phyloP scores from a whole-genome alignment of 2,329 filamentous ascomycete genomes.

The Calonectria henricotiae region DNA sequence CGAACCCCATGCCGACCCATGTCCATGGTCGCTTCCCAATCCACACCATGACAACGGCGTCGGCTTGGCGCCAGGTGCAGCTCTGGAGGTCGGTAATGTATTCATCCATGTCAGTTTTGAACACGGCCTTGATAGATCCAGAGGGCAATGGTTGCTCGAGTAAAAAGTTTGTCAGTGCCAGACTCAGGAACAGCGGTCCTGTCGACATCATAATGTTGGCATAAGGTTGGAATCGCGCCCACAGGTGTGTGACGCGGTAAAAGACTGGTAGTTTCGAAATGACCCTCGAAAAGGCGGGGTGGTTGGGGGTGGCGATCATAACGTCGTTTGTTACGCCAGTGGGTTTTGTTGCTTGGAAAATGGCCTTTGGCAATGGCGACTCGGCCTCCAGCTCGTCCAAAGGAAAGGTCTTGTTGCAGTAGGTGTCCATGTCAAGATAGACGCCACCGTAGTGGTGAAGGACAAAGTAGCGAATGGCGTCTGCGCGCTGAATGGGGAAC shows the following conservation, averaged over 20 bases:
- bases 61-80: constrained; percentile 63
- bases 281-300: constrained; percentile 81
- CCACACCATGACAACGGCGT: constrained; percentile 66
- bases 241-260: constrained; percentile 75
- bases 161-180: constrained; percentile 83
- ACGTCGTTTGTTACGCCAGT: constrained; percentile 87
- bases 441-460: constrained; percentile 81
- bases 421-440: constrained; percentile 74
- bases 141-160: constrained; percentile 60
- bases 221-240: constrained; percentile 76
- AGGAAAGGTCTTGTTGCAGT: constrained; percentile 53
- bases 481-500: constrained; percentile 81
- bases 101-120: constrained; percentile 38
- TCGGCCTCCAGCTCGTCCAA: constrained; percentile 52
- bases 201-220: constrained; percentile 87
- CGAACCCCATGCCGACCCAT: constrained; percentile 52
- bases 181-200: constrained; percentile 81
- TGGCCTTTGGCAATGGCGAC: constrained; percentile 38
- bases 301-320: constrained; percentile 81
- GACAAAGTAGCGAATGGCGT: constrained; percentile 83
- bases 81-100: constrained; percentile 59
- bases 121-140: constrained; percentile 49
- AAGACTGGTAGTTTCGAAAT: constrained; percentile 74
- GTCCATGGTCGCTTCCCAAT: constrained; percentile 58
- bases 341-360: constrained; percentile 70